These are phyloP conservation scores for Coemansia pectinata DNA, from an alignment of 192 early-diverging fungal genomes.

Conservation along the genomic window DNA sequence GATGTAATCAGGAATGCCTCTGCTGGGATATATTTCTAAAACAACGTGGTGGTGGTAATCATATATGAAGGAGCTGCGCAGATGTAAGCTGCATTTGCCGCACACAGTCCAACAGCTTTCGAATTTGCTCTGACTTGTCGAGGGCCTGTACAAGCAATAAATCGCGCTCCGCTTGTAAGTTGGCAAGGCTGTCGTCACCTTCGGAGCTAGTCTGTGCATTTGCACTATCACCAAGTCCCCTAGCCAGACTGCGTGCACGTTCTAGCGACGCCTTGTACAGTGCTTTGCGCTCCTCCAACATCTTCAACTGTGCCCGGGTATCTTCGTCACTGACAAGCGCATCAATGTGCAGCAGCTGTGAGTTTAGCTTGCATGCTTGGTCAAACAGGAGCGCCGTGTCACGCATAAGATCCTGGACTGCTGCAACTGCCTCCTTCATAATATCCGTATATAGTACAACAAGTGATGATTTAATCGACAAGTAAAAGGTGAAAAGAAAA, in stretches of 20 bases:
- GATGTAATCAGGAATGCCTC: background rate
- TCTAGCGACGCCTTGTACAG: conserved; percentile 35
- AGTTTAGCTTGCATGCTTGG: conserved; percentile 44
- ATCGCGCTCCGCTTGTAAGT: conserved; percentile 28
- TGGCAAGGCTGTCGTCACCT: background rate
- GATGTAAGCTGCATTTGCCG: conserved; percentile 47
- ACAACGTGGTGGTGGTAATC: background rate
- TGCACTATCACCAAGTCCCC: conserved; percentile 2
- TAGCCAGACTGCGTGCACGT: conserved; percentile 15
- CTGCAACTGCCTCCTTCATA: conserved; percentile 36
- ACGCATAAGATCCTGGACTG: conserved; percentile 52
- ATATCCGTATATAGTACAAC: background rate
- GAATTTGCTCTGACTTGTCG: conserved; percentile 32
- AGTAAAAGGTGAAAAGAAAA: background rate
- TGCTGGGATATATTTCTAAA: background rate
- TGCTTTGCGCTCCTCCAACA: conserved; percentile 23
- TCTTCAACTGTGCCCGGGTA: conserved; percentile 16
- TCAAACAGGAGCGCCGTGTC: conserved; percentile 45
- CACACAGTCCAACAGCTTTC: conserved; percentile 37
- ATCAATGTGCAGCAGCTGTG: conserved; percentile 42
- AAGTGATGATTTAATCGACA: background rate
- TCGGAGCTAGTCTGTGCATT: background rate
- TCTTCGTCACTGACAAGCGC: conserved; percentile 22
- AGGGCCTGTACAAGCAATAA: conserved; percentile 26
- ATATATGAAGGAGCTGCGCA: conserved; percentile 44